A percentile compares a stretch with the other conserved stretches of the same genome.
Conservation (phyloP, 2,329 filamentous ascomycete genomes). For the Aspergillus fijiensis region DNA sequence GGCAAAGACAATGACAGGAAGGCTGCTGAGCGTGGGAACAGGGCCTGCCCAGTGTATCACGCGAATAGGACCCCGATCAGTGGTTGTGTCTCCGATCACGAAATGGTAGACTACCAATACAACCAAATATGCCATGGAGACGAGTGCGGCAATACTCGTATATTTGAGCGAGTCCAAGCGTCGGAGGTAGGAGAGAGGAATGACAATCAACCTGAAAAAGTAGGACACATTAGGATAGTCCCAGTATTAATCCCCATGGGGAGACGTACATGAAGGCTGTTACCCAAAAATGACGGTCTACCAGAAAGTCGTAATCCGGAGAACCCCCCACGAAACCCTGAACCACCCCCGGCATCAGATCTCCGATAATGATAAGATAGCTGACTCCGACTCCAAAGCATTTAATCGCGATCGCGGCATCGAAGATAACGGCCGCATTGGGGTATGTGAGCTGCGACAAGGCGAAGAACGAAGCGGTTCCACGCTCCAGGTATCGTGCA, state of each 20-base stretch:
- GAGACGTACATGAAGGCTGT: constrained; percentile 79
- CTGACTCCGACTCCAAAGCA: constrained; percentile 97
- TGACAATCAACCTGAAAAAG: constrained; percentile 71
- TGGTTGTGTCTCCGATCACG: constrained; percentile 70
- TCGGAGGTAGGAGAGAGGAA: constrained; percentile 87
- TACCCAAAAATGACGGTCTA: constrained; percentile 95
- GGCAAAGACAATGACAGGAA: constrained; percentile 97
- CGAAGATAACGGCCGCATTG: constrained; percentile 91
- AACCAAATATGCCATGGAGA: constrained; percentile 92
- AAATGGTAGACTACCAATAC: constrained; percentile 93
- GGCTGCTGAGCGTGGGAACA: constrained; percentile 74
- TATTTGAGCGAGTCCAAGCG: constrained; percentile 95
- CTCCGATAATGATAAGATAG: constrained; percentile 97
- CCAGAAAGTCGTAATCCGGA: constrained; percentile 68
- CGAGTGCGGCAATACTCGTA: constrained; percentile 84
- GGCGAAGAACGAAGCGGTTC: constrained; percentile 90
- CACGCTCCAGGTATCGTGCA: constrained; percentile 87
- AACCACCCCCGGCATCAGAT: constrained; percentile 94
- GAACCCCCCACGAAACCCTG: constrained; percentile 70
- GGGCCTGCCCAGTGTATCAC: constrained; percentile 77
- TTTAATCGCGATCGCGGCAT: constrained; percentile 93
- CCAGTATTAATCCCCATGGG: not conserved
- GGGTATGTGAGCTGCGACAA: constrained; percentile 95
- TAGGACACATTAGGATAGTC: constrained; percentile 17
- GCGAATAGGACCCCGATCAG: constrained; percentile 71